Percentiles rank a stretch among this genome's conserved stretches.
Conservation (phyloP, 257 asterid genomes). For the Gardenia jasminoides region DNA sequence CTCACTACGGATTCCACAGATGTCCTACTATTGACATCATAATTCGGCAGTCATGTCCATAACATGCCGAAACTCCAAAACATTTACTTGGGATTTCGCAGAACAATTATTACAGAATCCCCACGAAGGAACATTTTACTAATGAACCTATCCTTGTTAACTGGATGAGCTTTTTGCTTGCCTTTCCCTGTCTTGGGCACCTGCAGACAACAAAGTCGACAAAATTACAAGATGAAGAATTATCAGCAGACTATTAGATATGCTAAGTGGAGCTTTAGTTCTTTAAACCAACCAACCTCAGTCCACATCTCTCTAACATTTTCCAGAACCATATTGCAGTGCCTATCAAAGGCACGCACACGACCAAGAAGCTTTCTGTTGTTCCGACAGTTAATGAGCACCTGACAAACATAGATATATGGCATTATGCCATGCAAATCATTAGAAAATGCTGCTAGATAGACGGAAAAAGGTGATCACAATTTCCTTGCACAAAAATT, state of each 20-base stretch:
- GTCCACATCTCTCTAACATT: constrained; percentile 94
- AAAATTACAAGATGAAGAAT: neutral
- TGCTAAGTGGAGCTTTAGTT: neutral
- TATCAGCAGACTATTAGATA: neutral
- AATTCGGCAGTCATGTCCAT: neutral
- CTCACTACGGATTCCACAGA: neutral
- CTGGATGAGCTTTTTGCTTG: constrained; percentile 89
- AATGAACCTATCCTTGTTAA: constrained; percentile 85
- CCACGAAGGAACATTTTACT: constrained; percentile 79
- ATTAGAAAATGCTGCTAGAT: neutral
- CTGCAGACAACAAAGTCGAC: constrained; percentile 25
- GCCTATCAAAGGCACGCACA: constrained; percentile 87
- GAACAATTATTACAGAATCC: constrained; percentile 61
- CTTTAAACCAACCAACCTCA: constrained; percentile 45
- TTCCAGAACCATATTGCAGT: constrained; percentile 94
- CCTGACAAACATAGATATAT: constrained; percentile 31
- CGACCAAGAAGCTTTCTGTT: constrained; percentile 87
- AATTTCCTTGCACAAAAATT: neutral
- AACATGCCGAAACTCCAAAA: neutral
- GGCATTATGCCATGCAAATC: neutral
- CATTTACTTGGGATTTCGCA: constrained; percentile 67
- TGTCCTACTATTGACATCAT: neutral
- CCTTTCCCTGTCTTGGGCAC: constrained; percentile 93
- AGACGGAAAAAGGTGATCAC: neutral
- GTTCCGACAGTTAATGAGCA: constrained; percentile 85